Evolutionary conservation across 106 monocot genomes (phyloP).

Genomic region (Phalaenopsis equestris): DNA sequence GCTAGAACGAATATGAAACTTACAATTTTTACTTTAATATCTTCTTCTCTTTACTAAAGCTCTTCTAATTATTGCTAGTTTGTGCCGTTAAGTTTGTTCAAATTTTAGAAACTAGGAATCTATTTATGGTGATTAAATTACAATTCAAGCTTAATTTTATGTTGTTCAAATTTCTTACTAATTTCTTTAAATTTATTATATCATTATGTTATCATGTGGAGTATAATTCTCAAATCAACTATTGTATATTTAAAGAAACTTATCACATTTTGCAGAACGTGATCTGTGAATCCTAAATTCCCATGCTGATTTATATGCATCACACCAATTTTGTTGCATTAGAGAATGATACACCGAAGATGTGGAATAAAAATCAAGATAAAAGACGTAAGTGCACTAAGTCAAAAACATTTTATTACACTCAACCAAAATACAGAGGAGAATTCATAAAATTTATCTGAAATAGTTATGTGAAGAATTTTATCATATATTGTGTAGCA

Average conservation of each 20-base stretch:
- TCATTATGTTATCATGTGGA: no score
- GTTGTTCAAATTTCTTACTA: no score
- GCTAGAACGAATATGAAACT: no score
- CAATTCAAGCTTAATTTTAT: no score
- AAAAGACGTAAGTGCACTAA: background rate
- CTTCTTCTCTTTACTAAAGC: no score
- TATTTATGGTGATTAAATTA: no score
- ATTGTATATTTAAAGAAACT: background rate
- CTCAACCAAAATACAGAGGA: background rate
- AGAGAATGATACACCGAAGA: background rate
- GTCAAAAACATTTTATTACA: background rate
- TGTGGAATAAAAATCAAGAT: background rate
- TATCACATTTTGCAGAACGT: background rate
- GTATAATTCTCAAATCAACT: background rate
- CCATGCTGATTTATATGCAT: background rate
- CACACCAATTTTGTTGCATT: background rate
- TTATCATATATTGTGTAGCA: background rate
- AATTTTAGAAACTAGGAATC: no score
- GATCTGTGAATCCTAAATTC: background rate
- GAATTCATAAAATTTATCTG: background rate
- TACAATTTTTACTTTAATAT: no score
- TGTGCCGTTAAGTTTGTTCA: no score
- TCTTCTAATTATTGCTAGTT: no score
- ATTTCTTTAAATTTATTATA: no score
- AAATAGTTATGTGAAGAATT: background rate